Conservation (phyloP, 2,329 filamentous ascomycete genomes). For the Saccharata proteae region DNA sequence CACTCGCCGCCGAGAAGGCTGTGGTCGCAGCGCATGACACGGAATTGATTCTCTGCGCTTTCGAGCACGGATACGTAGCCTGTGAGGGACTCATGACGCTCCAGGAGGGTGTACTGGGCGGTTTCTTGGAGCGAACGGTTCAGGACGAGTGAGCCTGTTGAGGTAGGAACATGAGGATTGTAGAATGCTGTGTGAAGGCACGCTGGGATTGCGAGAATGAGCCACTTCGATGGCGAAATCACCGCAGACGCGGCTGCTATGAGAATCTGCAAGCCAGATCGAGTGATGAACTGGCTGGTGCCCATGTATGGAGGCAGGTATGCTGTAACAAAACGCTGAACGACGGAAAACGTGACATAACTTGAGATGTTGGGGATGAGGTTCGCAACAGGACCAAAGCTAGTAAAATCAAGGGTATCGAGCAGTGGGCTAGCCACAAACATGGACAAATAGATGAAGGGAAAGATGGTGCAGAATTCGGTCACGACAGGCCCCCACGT, state of each 20-base stretch:
- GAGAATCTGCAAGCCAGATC: constrained; percentile 59
- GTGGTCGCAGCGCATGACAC: constrained; percentile 85
- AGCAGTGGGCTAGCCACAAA: constrained; percentile 39
- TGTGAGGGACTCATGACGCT: constrained; percentile 73
- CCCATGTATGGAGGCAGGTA: constrained; percentile 44
- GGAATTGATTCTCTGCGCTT: constrained; percentile 56
- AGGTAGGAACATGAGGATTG: constrained; percentile 62
- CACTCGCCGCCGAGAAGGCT: constrained; percentile 89
- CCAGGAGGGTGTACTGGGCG: constrained; percentile 63
- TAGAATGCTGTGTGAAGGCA: constrained; percentile 57
- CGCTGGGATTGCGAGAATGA: constrained; percentile 58
- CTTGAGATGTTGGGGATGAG: constrained; percentile 47
- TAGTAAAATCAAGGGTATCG: constrained; percentile 47
- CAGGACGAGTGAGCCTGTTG: constrained; percentile 46
- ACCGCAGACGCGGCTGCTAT: constrained; percentile 53
- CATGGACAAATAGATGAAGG: constrained; percentile 28
- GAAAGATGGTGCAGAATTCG: constrained; percentile 58
- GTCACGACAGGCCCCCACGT: constrained; percentile 63
- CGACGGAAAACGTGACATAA: constrained; percentile 49
- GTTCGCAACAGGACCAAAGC: constrained; percentile 46
- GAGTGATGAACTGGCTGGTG: constrained; percentile 50
- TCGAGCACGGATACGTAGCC: constrained; percentile 90
- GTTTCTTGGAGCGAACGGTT: constrained; percentile 54
- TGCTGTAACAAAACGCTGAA: constrained; percentile 29
- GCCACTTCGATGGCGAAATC: constrained; percentile 55